Base-by-base conservation (phyloP, 169 alveolate species). In the Plasmodium vinckei region DNA sequence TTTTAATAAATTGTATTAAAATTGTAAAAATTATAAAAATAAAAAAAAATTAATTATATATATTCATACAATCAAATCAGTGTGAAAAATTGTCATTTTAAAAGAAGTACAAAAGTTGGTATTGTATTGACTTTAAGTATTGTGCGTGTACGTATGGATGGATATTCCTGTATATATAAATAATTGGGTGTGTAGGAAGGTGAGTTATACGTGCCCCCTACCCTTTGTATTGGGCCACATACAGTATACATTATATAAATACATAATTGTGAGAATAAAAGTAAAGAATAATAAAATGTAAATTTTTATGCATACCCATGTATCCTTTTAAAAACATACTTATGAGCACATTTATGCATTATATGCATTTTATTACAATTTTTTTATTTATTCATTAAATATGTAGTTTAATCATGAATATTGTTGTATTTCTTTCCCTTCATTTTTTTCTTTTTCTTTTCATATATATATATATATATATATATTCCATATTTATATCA, bases 11-110 rank as follows among this genome's bases (percentile, higher is more conserved):
- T 5, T 27, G 42, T 9, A 64, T 25, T 25, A 64, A 27, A 64
- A 42, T 27, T 7, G 9, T 27, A 67, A 67, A 67, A n/a, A 15
- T 9, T 54, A 10, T 12, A 65, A 65, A 46, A 42, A 46, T 42
- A 65, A 42, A 65, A n/a, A 49, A 67, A 57, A 56, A 57, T 12
- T 17, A 57, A 57, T 15, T n/a, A 57, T n/a, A 57, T 15, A n/a
- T 12, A 57, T 9, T 15, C n/a, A 57, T n/a, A 57, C 19, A 51
- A 51, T 13, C 4, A 51, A 51, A 51, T 9, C 17, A 51, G 17
- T 13, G 17, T 51, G 17, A 51, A 51, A 2, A 51, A 5, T 33
- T 33, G 42, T 33, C 7, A 33, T 33, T 33, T 33, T 33, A 33
- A 33, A 33, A 3, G 42, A 9, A 51, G 9, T 51, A 13, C 59